phyloP scores from a whole-genome alignment of 148 eudicot genomes.

The Selenicereus undatus region DNA sequence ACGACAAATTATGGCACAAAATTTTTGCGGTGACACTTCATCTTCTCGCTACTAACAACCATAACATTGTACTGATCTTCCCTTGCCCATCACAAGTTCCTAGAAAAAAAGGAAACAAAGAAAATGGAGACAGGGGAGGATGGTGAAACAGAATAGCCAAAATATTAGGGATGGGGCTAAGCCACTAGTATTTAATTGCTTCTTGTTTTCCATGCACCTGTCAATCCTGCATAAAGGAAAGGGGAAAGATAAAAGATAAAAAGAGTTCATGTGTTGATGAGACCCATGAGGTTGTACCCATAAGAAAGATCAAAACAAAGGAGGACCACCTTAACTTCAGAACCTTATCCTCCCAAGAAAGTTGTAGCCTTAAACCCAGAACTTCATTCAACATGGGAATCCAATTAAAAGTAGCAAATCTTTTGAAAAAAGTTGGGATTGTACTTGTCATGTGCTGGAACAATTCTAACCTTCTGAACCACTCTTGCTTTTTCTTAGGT shows the following conservation, averaged over 20 bases:
- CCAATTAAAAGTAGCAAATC: neutral
- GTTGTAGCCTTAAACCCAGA: neutral
- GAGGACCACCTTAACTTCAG: slow-evolving; percentile 1
- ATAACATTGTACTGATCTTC: too few species aligned
- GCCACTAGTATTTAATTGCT: neutral
- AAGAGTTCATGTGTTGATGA: neutral
- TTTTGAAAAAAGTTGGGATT: neutral
- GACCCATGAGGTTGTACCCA: neutral
- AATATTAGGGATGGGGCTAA: slow-evolving; percentile 2
- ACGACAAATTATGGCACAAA: too few species aligned
- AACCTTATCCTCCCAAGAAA: neutral
- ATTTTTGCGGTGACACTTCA: too few species aligned
- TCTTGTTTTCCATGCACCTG: neutral
- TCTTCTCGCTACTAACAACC: too few species aligned
- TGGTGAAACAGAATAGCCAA: neutral
- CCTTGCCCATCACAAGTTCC: too few species aligned
- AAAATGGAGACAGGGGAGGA: neutral
- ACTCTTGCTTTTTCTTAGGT: neutral
- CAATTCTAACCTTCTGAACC: neutral
- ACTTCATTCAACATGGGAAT: neutral
- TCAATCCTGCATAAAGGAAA: neutral
- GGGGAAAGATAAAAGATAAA: neutral
- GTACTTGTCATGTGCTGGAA: neutral
- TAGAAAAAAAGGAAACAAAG: too few species aligned
- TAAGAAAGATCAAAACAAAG: neutral